These are phyloP conservation scores for Flaveria trinervia DNA, from an alignment of 129 eudicot genomes.

Conservation along the genomic window DNA sequence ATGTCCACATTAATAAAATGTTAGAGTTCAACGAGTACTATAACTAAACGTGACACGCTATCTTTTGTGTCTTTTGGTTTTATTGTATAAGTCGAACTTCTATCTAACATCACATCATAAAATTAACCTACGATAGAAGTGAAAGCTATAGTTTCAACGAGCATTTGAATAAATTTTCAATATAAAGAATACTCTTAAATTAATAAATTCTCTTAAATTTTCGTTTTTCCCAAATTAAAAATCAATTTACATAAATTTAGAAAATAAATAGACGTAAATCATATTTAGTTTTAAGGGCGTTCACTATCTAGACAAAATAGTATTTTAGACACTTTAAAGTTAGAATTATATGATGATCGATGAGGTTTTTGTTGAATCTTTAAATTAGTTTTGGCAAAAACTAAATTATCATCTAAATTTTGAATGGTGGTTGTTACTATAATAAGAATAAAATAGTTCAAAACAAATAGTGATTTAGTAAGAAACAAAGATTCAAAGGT, in stretches of 20 bases:
- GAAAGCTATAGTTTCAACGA: conserved; percentile 7
- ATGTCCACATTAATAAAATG: background rate
- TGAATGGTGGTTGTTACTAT: background rate
- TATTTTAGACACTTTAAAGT: background rate
- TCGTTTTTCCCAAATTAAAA: background rate
- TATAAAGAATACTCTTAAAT: background rate
- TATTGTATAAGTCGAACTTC: conserved; percentile 4
- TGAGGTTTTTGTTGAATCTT: background rate
- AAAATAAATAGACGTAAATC: background rate
- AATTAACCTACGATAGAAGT: conserved; percentile 6
- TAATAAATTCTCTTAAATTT: background rate
- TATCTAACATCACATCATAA: conserved; percentile 20
- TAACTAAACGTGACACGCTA: conserved; percentile 6
- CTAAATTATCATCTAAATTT: background rate
- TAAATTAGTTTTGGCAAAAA: no score
- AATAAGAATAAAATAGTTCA: background rate
- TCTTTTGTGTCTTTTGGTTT: conserved; percentile 9
- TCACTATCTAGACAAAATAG: background rate
- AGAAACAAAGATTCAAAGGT: background rate
- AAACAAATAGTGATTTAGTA: background rate
- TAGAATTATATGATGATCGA: background rate
- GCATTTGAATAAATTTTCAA: background rate
- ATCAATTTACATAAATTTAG: background rate
- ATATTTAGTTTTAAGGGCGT: background rate
- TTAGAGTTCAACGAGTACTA: background rate